Base-by-base conservation (phyloP, 2,329 filamentous ascomycete species). In the Hyphodiscus sp. region DNA sequence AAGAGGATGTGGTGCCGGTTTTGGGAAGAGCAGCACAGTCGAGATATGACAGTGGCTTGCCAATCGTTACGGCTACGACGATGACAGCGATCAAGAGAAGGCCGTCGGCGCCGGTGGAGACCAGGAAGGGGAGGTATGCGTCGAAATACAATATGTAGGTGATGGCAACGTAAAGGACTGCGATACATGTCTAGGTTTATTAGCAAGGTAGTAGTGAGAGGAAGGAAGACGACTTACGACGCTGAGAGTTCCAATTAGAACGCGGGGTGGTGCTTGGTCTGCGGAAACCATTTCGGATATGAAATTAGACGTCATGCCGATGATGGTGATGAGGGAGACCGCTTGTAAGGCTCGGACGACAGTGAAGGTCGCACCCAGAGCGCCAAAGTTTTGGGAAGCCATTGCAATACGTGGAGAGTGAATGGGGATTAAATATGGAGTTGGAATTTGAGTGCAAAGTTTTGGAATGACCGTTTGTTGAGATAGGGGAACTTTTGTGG, bases 111-210 rank as follows among this genome's bases (percentile, higher is more conserved):
- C 70, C 80, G 0, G 83, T 78, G 47, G 79, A 79, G 70, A 89
- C 76, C 52, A 91, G 79, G 57, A 91, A 83, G 5, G 89, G 87
- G 13, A 91, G 85, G 59, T 89, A 79, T 61, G 81, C 78, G 68
- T 91, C 88, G 63, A 84, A 77, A 71, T 90, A 92, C 61, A 91
- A 86, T 68, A 95, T 90, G 73, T 87, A 86, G 18, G 87, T 86
- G 63, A 95, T 85, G 63, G 80, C 79, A 60, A 85, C 81, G 76
- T 96, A 96, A 56, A 96, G 79, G 5, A 85, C 80, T 10, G 88
- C 85, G 54, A 94, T 83, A 71, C 82, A 87, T 29, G 88, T 82
- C 90, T 95, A 44, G 2, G n/a, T n/a, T 11, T 45, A 13, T 41
- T 38, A 57, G 20, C 20, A 26, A 45, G 23, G 43, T 48, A 23